These are phyloP conservation scores for Fomitopsis pinicola DNA, from an alignment of 1,284 basidiomycete species.

Conservation along the genomic window DNA sequence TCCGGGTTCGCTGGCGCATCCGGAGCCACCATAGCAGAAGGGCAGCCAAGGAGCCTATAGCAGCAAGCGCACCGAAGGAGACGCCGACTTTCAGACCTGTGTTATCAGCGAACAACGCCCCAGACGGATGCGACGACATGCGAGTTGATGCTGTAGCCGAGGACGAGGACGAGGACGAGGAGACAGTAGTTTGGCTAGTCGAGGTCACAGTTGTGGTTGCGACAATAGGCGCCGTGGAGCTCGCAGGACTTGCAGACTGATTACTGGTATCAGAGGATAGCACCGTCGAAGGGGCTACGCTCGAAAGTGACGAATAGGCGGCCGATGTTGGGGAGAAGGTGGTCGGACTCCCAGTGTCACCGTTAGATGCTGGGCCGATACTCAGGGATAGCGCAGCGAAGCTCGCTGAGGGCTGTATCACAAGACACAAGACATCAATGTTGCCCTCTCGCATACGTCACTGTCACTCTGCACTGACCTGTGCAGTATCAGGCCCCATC, in stretches of 20 bases:
- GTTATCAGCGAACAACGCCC: constrained; percentile 12
- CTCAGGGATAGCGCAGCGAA: neutral
- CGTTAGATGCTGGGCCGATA: neutral
- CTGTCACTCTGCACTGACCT: neutral
- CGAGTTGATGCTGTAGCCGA: constrained; percentile 8
- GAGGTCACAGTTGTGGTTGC: neutral
- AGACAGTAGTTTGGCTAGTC: neutral
- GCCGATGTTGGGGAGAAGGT: neutral
- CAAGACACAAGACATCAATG: neutral
- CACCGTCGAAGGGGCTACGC: neutral
- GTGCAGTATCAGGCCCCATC: neutral
- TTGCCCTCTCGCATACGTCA: neutral
- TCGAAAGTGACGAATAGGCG: neutral
- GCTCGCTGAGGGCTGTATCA: neutral
- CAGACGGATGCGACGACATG: neutral
- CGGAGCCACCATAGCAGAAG: constrained; percentile 38
- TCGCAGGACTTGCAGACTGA: neutral
- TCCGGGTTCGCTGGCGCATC: constrained; percentile 29
- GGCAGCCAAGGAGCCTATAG: constrained; percentile 34
- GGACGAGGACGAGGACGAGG: constrained; percentile 2
- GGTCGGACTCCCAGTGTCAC: neutral
- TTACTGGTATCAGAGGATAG: neutral
- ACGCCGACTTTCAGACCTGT: constrained; percentile 41
- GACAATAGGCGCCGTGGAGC: neutral
- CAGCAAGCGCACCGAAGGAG: constrained; percentile 37